Evolutionary conservation across 176 grass and related monocot species (phyloP), one percentile per base, ranked within the genome.

Genomic region (Neostapfia colusana): DNA sequence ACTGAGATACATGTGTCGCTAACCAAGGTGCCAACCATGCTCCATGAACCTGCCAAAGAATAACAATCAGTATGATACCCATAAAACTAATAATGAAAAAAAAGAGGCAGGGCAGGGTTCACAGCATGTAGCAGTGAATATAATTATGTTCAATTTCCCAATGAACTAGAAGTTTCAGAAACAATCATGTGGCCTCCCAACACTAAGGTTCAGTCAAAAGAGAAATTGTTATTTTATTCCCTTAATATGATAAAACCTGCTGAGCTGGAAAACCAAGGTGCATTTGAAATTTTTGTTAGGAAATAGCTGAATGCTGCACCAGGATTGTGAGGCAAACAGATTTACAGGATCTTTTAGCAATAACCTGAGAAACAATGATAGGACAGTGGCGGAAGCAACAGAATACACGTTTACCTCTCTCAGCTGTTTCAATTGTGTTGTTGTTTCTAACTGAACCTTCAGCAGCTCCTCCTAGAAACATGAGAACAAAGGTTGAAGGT

Each of bases 1-100:
- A 88, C 60, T 3, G 75, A 75, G 69, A 13, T 66, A 80, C 63
- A 85, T 90, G 63, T 75, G 80, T 61, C 3, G 61, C 87, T 67
- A 99, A 77, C 96, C 92, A 99, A 75, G 89, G 96, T 78, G 92
- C 87, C 65, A 99, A 87, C 96, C 96, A 99, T 75, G 92, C 83
- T 80, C 83, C 83, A 89, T 95, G 85, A 70, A 85, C 83, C 92
- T 99, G 72, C 26, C 39, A 35, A 65, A 50, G 50, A 41, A 51
- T 70, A 75, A 51, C 38, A 72, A 70, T 78, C 67, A 72, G 46
- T 81, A 64, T 0, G 5, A 43, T 63, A 46, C 28, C 67, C 0
- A 0, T 15, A 17, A 17, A 48, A 37, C 63, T 27, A 76, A 56
- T 75, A 21, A 25, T 20, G 23, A 51, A 60, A 72, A 72, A 70